phyloP scores from a whole-genome alignment of 2,329 filamentous ascomycete genomes.

The Penicillium sp. region DNA sequence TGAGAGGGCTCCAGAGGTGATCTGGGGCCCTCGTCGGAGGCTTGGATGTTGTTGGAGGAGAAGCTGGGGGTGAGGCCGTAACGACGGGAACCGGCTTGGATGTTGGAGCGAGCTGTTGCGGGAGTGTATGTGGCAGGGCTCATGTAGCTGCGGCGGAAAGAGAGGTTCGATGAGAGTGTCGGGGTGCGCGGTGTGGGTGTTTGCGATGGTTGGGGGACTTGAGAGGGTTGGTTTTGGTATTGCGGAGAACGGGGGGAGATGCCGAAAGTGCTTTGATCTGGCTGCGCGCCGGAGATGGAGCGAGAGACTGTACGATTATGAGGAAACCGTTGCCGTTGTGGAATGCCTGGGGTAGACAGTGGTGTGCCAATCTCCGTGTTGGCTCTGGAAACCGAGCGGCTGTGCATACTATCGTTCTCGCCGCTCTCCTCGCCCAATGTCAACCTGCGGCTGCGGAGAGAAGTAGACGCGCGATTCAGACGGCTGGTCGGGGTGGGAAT shows the following conservation, averaged over 20 bases:
- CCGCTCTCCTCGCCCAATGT: slow-evolving; percentile 40
- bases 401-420: slow-evolving; percentile 31
- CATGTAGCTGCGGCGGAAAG: slow-evolving; percentile 41
- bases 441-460: slow-evolving; percentile 39
- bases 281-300: slow-evolving; percentile 26
- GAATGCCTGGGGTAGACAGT: slow-evolving; percentile 28
- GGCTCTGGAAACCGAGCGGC: slow-evolving; percentile 45
- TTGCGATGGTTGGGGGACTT: slow-evolving; percentile 16
- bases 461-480: slow-evolving; percentile 44
- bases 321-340: slow-evolving; percentile 37
- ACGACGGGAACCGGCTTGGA: slow-evolving; percentile 45
- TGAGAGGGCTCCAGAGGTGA: slow-evolving; percentile 28
- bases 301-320: slow-evolving; percentile 30
- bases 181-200: slow-evolving; percentile 31
- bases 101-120: slow-evolving; percentile 39
- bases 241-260: slow-evolving; percentile 27
- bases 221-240: slow-evolving; percentile 24
- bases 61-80: slow-evolving; percentile 34
- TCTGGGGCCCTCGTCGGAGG: slow-evolving; percentile 23
- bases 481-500: slow-evolving; percentile 35
- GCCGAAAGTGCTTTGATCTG: slow-evolving; percentile 21
- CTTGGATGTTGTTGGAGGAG: slow-evolving; percentile 19
- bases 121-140: slow-evolving; percentile 37
- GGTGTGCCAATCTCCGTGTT: slow-evolving; percentile 44
- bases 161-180: slow-evolving; percentile 31